Evolutionary conservation across 108 stramenopile species (phyloP).

Genomic region (Nitzschia sp.): DNA sequence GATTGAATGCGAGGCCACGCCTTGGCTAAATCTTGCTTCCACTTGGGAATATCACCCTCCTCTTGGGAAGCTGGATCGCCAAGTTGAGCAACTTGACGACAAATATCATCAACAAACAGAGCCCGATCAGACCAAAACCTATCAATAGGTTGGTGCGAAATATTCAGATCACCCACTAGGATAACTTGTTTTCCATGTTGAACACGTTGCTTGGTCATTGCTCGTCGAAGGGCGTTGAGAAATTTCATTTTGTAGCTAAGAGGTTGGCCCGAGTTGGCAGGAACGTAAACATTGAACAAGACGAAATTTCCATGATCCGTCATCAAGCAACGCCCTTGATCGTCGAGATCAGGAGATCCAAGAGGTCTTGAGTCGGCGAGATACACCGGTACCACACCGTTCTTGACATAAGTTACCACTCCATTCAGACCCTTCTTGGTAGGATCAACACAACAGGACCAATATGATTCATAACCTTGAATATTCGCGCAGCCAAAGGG

Average conservation of each 20-base stretch:
- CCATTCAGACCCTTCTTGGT: slow-evolving; percentile 79
- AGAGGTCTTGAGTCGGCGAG: slow-evolving; percentile 62
- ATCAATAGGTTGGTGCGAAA: slow-evolving; percentile 60
- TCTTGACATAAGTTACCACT: slow-evolving; percentile 81
- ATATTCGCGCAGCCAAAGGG: slow-evolving; percentile 58
- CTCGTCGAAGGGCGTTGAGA: slow-evolving; percentile 67
- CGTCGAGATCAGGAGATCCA: slow-evolving; percentile 63
- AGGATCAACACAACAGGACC: slow-evolving; percentile 71
- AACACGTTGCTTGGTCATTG: slow-evolving; percentile 64
- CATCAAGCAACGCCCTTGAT: slow-evolving; percentile 85
- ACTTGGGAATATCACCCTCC: slow-evolving; percentile 40
- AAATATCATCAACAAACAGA: slow-evolving; percentile 60
- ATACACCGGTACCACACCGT: slow-evolving; percentile 38
- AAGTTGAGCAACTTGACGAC: slow-evolving; percentile 25
- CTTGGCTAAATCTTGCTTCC: slow-evolving; percentile 64
- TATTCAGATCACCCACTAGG: slow-evolving; percentile 88
- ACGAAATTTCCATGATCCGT: slow-evolving; percentile 88
- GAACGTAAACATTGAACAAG: slow-evolving; percentile 92
- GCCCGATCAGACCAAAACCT: slow-evolving; percentile 61
- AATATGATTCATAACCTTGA: slow-evolving; percentile 79
- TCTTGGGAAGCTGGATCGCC: background rate
- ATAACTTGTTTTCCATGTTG: slow-evolving; percentile 62
- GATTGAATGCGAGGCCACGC: slow-evolving; percentile 60
- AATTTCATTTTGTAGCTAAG: slow-evolving; percentile 78
- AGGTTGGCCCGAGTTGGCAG: slow-evolving; percentile 56